A percentile compares a stretch with the other conserved stretches of the same genome.
These are phyloP conservation scores for Arxiozyma heterogenica DNA, from an alignment of 1,139 yeast genomes.

Conservation along the genomic window DNA sequence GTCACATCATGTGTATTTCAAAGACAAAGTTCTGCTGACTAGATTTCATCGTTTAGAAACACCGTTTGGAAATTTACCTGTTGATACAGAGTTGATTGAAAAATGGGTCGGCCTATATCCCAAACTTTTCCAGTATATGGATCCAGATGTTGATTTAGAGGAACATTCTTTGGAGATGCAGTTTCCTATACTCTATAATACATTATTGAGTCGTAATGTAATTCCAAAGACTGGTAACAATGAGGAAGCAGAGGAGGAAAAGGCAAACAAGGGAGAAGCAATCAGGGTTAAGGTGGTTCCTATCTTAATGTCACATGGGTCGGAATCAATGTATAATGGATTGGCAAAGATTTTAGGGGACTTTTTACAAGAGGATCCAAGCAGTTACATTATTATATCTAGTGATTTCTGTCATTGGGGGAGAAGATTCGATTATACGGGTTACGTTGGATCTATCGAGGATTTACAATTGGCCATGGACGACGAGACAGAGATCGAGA, in stretches of 20 bases:
- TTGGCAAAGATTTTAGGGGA: conserved; percentile 46
- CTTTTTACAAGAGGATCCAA: conserved; percentile 43
- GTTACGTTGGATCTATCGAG: conserved; percentile 34
- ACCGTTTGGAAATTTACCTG: conserved; percentile 67
- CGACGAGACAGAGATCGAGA: conserved; percentile 23
- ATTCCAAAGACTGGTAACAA: conserved; percentile 14
- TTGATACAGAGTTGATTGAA: conserved; percentile 41
- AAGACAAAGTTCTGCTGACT: conserved; percentile 48
- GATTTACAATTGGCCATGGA: conserved; percentile 21
- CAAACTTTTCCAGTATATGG: conserved; percentile 47
- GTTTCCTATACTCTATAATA: conserved; percentile 48
- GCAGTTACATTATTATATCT: conserved; percentile 59
- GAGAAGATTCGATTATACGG: conserved; percentile 59
- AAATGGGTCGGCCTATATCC: conserved; percentile 8
- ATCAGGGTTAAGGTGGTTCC: conserved; percentile 59
- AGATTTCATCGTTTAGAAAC: conserved; percentile 55
- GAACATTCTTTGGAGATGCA: conserved; percentile 98
- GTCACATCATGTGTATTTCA: conserved; percentile 82
- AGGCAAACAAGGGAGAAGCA: conserved; percentile 23
- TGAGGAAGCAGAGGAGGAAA: background rate
- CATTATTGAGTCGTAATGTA: conserved; percentile 40
- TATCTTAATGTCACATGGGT: conserved; percentile 57
- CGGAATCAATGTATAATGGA: conserved; percentile 33
- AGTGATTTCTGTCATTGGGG: conserved; percentile 99
- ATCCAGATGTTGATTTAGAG: conserved; percentile 54